Base-by-base conservation (phyloP, 2,329 filamentous ascomycete genomes). In the Alternaria panax region DNA sequence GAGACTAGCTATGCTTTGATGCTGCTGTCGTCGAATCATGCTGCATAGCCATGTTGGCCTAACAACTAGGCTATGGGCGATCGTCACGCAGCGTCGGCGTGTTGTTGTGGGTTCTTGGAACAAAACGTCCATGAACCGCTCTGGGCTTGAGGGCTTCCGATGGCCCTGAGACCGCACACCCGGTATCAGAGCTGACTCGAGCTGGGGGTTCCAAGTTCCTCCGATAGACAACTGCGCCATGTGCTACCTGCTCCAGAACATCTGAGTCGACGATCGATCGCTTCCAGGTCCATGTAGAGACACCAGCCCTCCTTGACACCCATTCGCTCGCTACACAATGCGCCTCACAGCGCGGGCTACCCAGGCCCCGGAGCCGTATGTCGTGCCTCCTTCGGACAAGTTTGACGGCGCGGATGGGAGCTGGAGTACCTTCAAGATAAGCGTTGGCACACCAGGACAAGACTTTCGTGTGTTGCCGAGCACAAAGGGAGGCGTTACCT, bases 371-470 rank as follows among this genome's bases (percentile, higher is more conserved):
- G 42, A 57, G 54, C 74, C 75, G 9, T 77, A 76, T 60, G 68
- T 69, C 30, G 71, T 78, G 12, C 75, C 71, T 30, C 66, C 72
- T 6, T 74, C 75, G 24, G 61, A 72, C 48, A 56, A 71, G 27
- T 79, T 78, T 61, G 77, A 80, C 36, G 79, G 79, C 48, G 74
- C 78, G 54, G 78, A 81, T 67, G 79, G 79, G 2, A 65, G 58
- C 43, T 81, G 79, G 79, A 79, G 76, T 45, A 78, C 78, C 3
- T 81, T 81, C 64, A 68, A 71, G n/a, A 68, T 80, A 36, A 73
- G 69, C 45, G 75, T 80, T 2, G 79, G 79, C 4, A 76, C 71
- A 32, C 78, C 78, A 25, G 73, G 71, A 25, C 78, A 80, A 56
- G 74, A 78, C 36, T 76, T 78, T 28, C 70, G 74, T n/a, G 70